Evolutionary conservation across 2,329 filamentous ascomycete species (phyloP), one percentile per base, ranked within the genome.

Genomic region (Paraphaeosphaeria minitans): DNA sequence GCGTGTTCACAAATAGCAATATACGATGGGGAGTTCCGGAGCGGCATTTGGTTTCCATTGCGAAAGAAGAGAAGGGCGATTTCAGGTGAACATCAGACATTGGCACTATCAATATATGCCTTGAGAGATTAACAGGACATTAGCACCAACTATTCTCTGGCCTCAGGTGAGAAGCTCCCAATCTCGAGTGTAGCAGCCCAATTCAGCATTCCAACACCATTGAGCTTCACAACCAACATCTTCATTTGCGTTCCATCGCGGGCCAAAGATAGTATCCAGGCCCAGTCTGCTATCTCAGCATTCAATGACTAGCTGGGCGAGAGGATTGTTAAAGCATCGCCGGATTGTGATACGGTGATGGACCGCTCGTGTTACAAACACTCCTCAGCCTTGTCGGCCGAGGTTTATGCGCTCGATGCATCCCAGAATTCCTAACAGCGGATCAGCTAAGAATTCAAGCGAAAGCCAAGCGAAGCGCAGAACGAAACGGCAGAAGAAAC

Each of bases 371-470:
- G 46, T 49, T 49, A 33, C 46, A 31, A 35, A 49, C 27, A 33
- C 29, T n/a, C 27, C 46, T 33, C 46, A 49, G 33, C 47, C 33
- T 50, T 24, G 13, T 3, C 10, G 21, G 35, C 35, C 49, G 49
- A 52, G 21, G 33, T 21, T 21, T 29, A 52, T 52, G 49, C 49
- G 14, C 22, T 52, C 49, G 22, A 41, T 42, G 49, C 49, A 52
- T 19, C 33, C 35, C 21, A 50, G 31, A 29, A 42, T n/a, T n/a
- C n/a, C n/a, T 42, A 22, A 50, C 10, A 24, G 21, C 31, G 43
- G 6, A 31, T 29, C 9, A 7, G 19, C 22, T 31, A 22, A 14
- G 10, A 39, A 13, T 14, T 21, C 24, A 24, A 52, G 24, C n/a
- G n/a, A n/a, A n/a, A n/a, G n/a, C 24, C 22, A n/a, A 41, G 9